Percentiles rank a stretch among this genome's conserved stretches.
Conservation (phyloP, 768 basidiomycete species). For the Trametes punicea region DNA sequence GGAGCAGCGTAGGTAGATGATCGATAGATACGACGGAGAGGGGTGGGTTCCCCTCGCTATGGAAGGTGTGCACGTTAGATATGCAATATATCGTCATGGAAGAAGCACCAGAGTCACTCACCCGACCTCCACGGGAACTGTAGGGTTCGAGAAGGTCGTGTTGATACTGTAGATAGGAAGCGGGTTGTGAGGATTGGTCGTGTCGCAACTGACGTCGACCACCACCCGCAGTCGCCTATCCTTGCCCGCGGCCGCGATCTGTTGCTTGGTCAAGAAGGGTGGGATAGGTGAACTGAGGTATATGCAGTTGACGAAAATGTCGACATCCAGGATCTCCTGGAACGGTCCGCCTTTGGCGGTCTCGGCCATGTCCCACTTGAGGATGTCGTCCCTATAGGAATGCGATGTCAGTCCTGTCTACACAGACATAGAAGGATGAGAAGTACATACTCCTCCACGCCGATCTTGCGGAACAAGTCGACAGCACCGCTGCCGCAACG, state of each 20-base stretch:
- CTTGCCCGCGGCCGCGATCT: slow-evolving; percentile 69
- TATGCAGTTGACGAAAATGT: slow-evolving; percentile 99
- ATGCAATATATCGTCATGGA: slow-evolving; percentile 16
- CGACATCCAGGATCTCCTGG: slow-evolving; percentile 90
- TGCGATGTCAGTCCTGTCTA: not conserved
- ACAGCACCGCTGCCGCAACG: slow-evolving; percentile 94
- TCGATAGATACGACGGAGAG: slow-evolving; percentile 93
- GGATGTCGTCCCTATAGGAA: slow-evolving; percentile 71
- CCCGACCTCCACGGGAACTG: slow-evolving; percentile 81
- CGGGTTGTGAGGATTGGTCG: slow-evolving; percentile 97
- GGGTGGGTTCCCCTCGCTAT: slow-evolving; percentile 58
- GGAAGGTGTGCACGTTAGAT: slow-evolving; percentile 4
- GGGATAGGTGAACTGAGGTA: slow-evolving; percentile 88
- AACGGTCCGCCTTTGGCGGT: slow-evolving; percentile 97
- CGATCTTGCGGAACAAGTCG: slow-evolving; percentile 92
- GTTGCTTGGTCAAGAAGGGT: slow-evolving; percentile 71
- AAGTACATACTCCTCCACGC: slow-evolving; percentile 79
- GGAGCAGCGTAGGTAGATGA: slow-evolving; percentile 92
- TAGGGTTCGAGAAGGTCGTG: slow-evolving; percentile 91
- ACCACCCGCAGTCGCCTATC: slow-evolving; percentile 71
- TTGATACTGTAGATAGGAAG: slow-evolving; percentile 93
- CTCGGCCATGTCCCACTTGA: slow-evolving; percentile 98
- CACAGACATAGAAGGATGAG: slow-evolving; percentile 3
- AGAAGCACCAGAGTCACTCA: slow-evolving; percentile 37
- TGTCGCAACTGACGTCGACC: slow-evolving; percentile 98